Conservation (phyloP, 108 stramenopile species). For the Pseudonitzschia delicatissima region DNA sequence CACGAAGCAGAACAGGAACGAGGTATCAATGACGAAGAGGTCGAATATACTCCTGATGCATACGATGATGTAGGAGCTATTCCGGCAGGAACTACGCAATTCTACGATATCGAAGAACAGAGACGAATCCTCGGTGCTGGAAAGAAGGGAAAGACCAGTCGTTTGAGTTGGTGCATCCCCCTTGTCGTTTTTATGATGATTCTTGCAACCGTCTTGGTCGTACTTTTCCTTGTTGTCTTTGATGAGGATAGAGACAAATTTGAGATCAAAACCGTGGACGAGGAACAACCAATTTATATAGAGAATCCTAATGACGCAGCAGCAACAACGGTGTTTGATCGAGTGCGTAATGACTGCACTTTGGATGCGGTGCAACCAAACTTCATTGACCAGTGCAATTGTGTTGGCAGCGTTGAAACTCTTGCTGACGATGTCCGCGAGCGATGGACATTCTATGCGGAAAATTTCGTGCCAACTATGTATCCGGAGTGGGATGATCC, state of each 20-base stretch:
- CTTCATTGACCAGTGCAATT: slow-evolving; percentile 38
- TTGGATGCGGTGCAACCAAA: slow-evolving; percentile 25
- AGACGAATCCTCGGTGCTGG: slow-evolving; percentile 2
- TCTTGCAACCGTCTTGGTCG: slow-evolving; percentile 10
- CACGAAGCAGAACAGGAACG: neutral
- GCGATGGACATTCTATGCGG: slow-evolving; percentile 9
- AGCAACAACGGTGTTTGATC: slow-evolving; percentile 21
- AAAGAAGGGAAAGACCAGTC: slow-evolving; percentile 18
- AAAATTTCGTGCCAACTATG: slow-evolving; percentile 20
- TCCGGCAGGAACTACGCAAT: neutral
- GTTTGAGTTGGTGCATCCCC: slow-evolving; percentile 17
- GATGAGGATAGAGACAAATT: slow-evolving; percentile 16
- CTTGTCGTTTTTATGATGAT: slow-evolving; percentile 3
- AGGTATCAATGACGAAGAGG: neutral
- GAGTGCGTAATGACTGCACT: slow-evolving; percentile 19
- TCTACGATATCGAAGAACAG: slow-evolving; percentile 30
- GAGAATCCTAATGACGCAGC: slow-evolving; percentile 16
- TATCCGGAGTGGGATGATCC: slow-evolving; percentile 23
- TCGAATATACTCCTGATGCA: too few species aligned
- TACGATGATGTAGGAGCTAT: neutral
- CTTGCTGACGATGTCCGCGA: slow-evolving; percentile 26
- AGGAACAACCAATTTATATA: neutral
- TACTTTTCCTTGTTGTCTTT: slow-evolving; percentile 27
- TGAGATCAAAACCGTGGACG: neutral
- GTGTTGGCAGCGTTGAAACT: neutral